Percentiles rank a stretch among this genome's conserved stretches.
phyloP scores from a whole-genome alignment of 495 filamentous ascomycete genomes.

The Penicillium coprophilum region DNA sequence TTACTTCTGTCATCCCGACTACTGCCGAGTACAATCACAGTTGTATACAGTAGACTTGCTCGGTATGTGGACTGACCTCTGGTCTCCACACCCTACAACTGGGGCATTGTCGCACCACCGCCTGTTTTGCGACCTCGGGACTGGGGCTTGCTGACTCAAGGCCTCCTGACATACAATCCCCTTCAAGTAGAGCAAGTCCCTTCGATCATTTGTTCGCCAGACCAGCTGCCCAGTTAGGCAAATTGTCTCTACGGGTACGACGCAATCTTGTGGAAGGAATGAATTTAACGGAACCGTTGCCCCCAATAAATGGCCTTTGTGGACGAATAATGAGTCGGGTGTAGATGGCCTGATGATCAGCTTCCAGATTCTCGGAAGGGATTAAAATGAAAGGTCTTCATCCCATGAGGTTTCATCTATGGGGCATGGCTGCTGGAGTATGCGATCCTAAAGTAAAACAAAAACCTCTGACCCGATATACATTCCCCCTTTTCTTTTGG shows the following conservation, averaged over 20 bases:
- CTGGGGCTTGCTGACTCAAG: slow-evolving; percentile 7
- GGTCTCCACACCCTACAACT: slow-evolving; percentile 11
- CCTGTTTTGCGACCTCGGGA: slow-evolving; percentile 14
- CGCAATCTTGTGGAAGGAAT: slow-evolving; percentile 3
- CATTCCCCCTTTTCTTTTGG: not conserved
- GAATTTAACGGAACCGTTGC: slow-evolving; percentile 6
- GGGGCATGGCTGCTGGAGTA: slow-evolving; percentile 11
- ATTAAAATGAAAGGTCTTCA: slow-evolving; percentile 1
- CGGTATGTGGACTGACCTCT: slow-evolving; percentile 19
- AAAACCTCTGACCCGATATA: slow-evolving; percentile 11
- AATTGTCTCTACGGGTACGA: not conserved
- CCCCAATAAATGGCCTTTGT: not conserved
- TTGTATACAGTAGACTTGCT: not conserved
- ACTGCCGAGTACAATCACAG: not conserved
- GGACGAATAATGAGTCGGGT: not conserved
- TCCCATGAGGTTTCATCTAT: slow-evolving; percentile 7
- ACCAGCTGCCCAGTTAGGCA: not conserved
- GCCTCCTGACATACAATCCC: slow-evolving; percentile 3
- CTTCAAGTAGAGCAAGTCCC: slow-evolving; percentile 6
- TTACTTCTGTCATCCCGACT: not conserved
- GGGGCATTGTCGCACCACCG: slow-evolving; percentile 25
- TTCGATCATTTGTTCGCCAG: not conserved
- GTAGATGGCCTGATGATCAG: not conserved
- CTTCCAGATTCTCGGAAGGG: not conserved
- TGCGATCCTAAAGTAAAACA: slow-evolving; percentile 24